Percentiles rank a stretch among this genome's conserved stretches.
phyloP scores from a whole-genome alignment of 2,329 filamentous ascomycete species.

The Leptographium flavum region DNA sequence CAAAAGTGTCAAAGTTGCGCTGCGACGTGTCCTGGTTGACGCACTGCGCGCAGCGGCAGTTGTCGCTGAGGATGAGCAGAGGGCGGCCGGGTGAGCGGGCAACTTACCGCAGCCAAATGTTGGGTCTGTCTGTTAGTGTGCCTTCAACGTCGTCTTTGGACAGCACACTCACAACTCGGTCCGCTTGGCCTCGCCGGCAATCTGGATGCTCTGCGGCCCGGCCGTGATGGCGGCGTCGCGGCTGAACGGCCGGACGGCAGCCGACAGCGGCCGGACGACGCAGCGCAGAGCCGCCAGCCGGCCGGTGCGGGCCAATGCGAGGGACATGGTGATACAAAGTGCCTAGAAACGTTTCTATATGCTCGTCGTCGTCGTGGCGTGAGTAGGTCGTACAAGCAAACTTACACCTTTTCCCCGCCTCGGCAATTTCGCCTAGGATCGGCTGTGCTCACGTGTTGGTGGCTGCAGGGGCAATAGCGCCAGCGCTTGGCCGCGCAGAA shows the following conservation, averaged over 20 bases:
- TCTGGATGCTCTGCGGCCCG: conserved; percentile 6
- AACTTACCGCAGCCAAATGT: conserved; percentile 12
- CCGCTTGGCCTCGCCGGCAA: conserved; percentile 12
- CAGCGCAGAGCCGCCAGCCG: no score
- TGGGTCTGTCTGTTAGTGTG: conserved; percentile 4
- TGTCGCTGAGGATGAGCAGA: conserved; percentile 36
- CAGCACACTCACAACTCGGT: conserved; percentile 4
- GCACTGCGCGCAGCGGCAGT: conserved; percentile 55
- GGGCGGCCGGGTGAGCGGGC: not conserved
- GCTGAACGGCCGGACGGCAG: not conserved
- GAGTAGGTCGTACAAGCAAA: no score
- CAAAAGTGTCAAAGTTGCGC: conserved; percentile 52
- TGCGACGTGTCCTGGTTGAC: conserved; percentile 59
- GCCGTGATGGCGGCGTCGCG: conserved; percentile 4
- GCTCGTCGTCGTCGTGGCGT: no score
- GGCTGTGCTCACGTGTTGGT: no score
- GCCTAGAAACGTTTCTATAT: no score
- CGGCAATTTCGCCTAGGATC: no score
- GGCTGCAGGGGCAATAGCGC: no score
- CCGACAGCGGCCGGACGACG: no score
- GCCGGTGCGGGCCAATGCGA: no score
- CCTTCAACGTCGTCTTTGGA: not conserved
- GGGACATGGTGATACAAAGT: no score
- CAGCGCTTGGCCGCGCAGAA: no score
- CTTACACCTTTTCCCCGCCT: no score